Evolutionary conservation across 352 stramenopile genomes (phyloP).

Genomic region (Phytophthora sp.): DNA sequence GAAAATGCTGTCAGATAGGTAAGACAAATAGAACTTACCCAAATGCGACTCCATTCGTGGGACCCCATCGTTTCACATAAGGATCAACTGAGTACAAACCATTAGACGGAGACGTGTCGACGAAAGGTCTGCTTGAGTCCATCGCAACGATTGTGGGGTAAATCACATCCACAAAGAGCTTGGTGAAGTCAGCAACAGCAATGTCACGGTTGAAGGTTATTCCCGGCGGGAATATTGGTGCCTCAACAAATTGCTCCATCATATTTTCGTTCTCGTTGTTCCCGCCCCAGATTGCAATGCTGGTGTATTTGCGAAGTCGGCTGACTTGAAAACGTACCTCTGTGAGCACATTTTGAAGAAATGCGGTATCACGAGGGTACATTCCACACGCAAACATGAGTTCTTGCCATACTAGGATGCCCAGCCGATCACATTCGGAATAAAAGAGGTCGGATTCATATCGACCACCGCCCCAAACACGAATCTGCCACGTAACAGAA

Average conservation of each 20-base stretch:
- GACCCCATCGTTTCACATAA: constrained; percentile 87
- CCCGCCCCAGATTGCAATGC: constrained; percentile 88
- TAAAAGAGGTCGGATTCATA: constrained; percentile 90
- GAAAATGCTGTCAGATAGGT: not conserved
- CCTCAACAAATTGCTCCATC: constrained; percentile 78
- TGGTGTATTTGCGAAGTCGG: constrained; percentile 78
- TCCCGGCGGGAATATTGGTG: constrained; percentile 56
- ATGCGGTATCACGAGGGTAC: constrained; percentile 75
- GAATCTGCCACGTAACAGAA: constrained; percentile 45
- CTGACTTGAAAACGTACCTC: constrained; percentile 75
- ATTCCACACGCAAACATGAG: constrained; percentile 92
- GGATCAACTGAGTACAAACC: constrained; percentile 73
- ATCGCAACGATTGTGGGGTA: constrained; percentile 55
- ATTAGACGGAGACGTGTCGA: constrained; percentile 90
- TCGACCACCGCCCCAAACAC: constrained; percentile 88
- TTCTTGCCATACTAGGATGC: constrained; percentile 91
- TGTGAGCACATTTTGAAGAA: constrained; percentile 55
- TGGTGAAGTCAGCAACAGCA: constrained; percentile 79
- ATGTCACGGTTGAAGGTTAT: constrained; percentile 77
- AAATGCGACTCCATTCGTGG: constrained; percentile 59
- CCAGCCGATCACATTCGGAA: constrained; percentile 73
- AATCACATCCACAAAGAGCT: constrained; percentile 82
- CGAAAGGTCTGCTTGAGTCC: constrained; percentile 68
- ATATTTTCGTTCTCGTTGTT: constrained; percentile 93
- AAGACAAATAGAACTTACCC: constrained; percentile 42